phyloP scores from a whole-genome alignment of 2,329 filamentous ascomycete genomes.

The Lasiodiplodia hormozganensis region DNA sequence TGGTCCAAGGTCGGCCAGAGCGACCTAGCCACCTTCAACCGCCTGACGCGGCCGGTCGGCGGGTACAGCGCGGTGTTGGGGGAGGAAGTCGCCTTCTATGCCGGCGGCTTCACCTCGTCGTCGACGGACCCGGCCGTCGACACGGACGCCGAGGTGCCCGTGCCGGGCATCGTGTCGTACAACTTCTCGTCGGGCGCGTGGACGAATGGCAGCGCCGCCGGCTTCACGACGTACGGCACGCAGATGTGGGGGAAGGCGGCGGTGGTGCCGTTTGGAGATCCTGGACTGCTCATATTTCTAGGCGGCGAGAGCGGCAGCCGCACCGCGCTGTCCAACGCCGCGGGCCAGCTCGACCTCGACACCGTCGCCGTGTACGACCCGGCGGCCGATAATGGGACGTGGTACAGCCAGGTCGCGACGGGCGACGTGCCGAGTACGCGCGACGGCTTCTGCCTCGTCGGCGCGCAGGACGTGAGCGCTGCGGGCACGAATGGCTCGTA shows the following conservation, averaged over 20 bases:
- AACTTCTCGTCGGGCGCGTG: constrained; percentile 4
- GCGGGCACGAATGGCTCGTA: background rate
- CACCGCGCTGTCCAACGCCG: background rate
- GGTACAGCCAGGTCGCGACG: constrained; percentile 18
- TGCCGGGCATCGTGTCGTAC: constrained; percentile 20
- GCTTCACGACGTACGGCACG: constrained; percentile 12
- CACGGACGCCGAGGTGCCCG: background rate
- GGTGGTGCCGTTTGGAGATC: background rate
- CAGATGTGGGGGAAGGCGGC: background rate
- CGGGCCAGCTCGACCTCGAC: background rate
- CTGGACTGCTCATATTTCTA: constrained; percentile 5
- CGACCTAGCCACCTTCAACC: background rate
- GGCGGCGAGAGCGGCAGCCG: constrained; percentile 10
- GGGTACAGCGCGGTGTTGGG: background rate
- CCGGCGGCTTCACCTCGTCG: background rate
- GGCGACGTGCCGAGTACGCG: constrained; percentile 8
- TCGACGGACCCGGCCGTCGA: background rate
- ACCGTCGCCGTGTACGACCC: constrained; percentile 19
- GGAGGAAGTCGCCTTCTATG: background rate
- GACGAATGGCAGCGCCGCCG: constrained; percentile 8
- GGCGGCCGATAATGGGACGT: background rate
- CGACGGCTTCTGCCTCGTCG: constrained; percentile 11
- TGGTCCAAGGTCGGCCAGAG: constrained; percentile 4
- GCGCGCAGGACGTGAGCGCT: background rate
- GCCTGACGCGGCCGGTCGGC: background rate